phyloP scores from a whole-genome alignment of 2,329 filamentous ascomycete genomes.

The Pseudomassariella vexata region DNA sequence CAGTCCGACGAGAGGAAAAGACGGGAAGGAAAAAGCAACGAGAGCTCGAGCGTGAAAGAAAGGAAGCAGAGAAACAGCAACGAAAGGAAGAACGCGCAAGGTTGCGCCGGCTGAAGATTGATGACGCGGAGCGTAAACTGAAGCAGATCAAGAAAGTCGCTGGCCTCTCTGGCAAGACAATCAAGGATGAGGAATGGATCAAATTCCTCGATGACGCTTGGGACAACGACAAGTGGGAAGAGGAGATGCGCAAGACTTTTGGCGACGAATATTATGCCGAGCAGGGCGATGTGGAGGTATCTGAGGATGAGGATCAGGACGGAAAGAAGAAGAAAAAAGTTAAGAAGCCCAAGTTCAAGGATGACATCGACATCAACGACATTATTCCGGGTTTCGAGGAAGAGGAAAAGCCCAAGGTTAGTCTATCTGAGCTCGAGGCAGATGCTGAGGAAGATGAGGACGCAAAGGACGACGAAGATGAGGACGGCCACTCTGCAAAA shows the following conservation, averaged over 20 bases:
- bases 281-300: constrained; percentile 57
- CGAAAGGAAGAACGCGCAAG: constrained; percentile 76
- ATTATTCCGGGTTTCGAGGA: constrained; percentile 82
- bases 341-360: constrained; percentile 89
- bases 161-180: constrained; percentile 62
- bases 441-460: constrained; percentile 30
- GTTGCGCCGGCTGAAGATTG: constrained; percentile 80
- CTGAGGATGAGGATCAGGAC: constrained; percentile 44
- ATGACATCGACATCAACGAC: constrained; percentile 96
- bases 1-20: constrained; percentile 78
- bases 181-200: constrained; percentile 75
- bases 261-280: constrained; percentile 86
- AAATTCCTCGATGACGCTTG: constrained; percentile 81
- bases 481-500: constrained; percentile 39
- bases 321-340: constrained; percentile 52
- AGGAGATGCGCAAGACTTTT: constrained; percentile 83
- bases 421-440: constrained; percentile 49
- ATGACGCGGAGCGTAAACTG: constrained; percentile 84
- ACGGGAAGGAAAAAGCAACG: constrained; percentile 72
- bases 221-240: constrained; percentile 85
- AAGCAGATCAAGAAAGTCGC: constrained; percentile 85
- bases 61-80: constrained; percentile 72
- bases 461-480: constrained; percentile 31
- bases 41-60: constrained; percentile 70
- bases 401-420: constrained; percentile 48